Evolutionary conservation across 352 stramenopile species (phyloP).

Genomic region (Phytophthora sojae): DNA sequence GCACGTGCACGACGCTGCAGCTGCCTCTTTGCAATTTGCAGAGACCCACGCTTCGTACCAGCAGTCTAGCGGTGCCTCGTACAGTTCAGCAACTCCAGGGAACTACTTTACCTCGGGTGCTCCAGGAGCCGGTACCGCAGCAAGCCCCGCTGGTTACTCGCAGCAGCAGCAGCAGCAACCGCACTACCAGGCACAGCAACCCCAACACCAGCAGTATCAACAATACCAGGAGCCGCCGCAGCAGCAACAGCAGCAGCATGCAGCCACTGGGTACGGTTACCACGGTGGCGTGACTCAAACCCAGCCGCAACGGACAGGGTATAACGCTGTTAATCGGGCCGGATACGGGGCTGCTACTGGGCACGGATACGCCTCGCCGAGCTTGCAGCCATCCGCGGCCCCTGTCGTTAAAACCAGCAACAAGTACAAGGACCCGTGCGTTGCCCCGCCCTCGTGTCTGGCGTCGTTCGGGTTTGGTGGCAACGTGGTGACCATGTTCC

Average conservation of each 20-base stretch:
- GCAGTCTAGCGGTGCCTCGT: constrained; percentile 1
- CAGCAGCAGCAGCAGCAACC: constrained; percentile 25
- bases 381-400: constrained; percentile 11
- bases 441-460: constrained; percentile 76
- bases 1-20: constrained; percentile 9
- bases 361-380: constrained; percentile 12
- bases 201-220: constrained; percentile 21
- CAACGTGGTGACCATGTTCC: constrained; percentile 91
- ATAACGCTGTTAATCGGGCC: constrained; percentile 16
- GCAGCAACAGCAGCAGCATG: constrained; percentile 25
- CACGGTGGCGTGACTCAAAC: constrained; percentile 6
- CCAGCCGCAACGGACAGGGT: constrained; percentile 22
- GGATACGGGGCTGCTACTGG: constrained; percentile 19
- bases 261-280: constrained; percentile 16
- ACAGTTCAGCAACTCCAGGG: constrained; percentile 13
- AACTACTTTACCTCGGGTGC: constrained; percentile 23
- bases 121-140: constrained; percentile 7
- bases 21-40: constrained; percentile 21
- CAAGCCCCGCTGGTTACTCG: constrained; percentile 20
- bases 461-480: constrained; percentile 88
- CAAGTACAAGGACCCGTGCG: constrained; percentile 88
- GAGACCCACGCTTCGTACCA: constrained; percentile 18
- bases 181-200: constrained; percentile 9
- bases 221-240: constrained; percentile 16
- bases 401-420: constrained; percentile 51